Conservation (phyloP, 2,329 filamentous ascomycete species). For the Alternaria brassicae region DNA sequence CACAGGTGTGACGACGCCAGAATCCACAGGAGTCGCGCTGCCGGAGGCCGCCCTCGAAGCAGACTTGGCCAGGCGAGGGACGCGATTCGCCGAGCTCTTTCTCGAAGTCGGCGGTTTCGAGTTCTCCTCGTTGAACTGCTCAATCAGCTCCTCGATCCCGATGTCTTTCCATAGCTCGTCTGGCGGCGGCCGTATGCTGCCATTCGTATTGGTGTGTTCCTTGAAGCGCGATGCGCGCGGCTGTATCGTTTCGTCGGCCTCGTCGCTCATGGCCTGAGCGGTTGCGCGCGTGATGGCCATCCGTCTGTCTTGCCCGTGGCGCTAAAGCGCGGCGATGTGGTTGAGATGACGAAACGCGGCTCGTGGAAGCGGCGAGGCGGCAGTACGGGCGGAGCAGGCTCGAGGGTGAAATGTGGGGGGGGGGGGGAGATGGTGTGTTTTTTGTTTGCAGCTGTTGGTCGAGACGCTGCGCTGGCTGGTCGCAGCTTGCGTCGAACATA, state of each 20-base stretch:
- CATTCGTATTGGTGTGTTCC: constrained; percentile 42
- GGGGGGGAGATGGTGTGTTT: constrained; percentile 9
- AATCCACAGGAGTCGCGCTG: constrained; percentile 3
- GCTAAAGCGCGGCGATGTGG: background rate
- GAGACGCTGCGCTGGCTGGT: constrained; percentile 3
- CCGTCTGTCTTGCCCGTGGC: background rate
- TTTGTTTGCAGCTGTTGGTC: constrained; percentile 7
- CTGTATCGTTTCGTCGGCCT: constrained; percentile 25
- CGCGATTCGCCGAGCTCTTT: constrained; percentile 10
- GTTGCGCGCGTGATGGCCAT: constrained; percentile 15
- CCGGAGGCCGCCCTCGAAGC: constrained; percentile 3
- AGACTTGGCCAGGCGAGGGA: constrained; percentile 1
- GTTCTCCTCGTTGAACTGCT: constrained; percentile 36
- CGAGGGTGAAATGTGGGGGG: background rate
- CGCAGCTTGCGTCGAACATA: background rate
- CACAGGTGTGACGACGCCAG: constrained; percentile 7
- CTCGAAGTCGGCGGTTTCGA: constrained; percentile 21
- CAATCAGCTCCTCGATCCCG: constrained; percentile 33
- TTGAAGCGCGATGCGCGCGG: constrained; percentile 38
- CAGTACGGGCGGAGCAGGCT: background rate
- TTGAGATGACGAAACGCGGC: background rate
- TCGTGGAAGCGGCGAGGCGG: constrained; percentile 5
- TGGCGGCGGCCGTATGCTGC: constrained; percentile 40
- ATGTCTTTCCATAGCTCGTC: constrained; percentile 40
- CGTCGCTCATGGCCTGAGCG: constrained; percentile 24